phyloP scores from a whole-genome alignment of 2,329 filamentous ascomycete genomes.

The Cladosporium sp. region DNA sequence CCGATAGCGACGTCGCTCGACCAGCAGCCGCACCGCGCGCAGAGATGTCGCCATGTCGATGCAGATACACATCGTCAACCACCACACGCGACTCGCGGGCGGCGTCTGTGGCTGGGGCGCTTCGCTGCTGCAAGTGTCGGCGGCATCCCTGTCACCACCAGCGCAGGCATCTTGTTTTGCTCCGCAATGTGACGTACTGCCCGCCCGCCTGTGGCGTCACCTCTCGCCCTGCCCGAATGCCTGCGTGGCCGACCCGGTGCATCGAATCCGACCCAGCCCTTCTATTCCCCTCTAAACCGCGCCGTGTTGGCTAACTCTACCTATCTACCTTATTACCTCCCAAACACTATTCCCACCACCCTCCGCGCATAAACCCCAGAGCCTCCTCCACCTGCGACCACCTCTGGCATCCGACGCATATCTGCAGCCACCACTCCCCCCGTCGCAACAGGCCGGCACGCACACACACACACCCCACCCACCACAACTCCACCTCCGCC shows the following conservation, averaged over 20 bases:
- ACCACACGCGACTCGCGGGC: no score
- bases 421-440: neutral
- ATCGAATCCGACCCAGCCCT: neutral
- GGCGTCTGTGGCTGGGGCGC: neutral
- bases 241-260: neutral
- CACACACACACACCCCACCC: neutral
- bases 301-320: neutral
- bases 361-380: neutral
- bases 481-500: neutral
- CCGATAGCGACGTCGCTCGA: no score
- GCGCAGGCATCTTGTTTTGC: neutral
- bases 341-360: neutral
- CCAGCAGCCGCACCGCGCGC: no score
- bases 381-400: neutral
- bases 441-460: neutral
- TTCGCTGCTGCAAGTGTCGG: no score
- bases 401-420: neutral
- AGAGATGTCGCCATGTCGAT: no score
- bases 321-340: neutral
- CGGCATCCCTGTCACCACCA: neutral
- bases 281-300: conserved; percentile 1
- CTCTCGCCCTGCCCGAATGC: neutral
- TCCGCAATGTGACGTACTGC: neutral
- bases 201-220: neutral
- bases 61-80: no score